These are phyloP conservation scores for Cladosporium colombiae DNA, from an alignment of 2,329 filamentous ascomycete species.

Conservation along the genomic window DNA sequence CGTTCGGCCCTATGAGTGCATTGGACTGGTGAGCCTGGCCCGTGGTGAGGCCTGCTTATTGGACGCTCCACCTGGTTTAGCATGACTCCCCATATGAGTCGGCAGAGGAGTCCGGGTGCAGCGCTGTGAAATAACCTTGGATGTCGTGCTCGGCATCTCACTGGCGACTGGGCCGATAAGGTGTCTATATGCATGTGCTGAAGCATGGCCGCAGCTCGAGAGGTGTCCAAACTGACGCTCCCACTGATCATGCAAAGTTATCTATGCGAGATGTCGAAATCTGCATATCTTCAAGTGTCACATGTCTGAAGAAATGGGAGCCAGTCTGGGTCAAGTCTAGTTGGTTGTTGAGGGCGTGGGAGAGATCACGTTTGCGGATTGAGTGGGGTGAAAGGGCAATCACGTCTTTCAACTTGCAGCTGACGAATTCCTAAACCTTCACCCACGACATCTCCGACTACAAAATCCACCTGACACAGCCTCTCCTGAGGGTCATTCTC, in stretches of 20 bases:
- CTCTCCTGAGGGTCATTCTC: neutral
- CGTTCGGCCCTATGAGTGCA: neutral
- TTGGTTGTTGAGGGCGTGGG: neutral
- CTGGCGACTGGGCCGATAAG: constrained; percentile 1
- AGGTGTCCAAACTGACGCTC: neutral
- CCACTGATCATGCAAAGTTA: neutral
- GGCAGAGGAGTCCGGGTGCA: neutral
- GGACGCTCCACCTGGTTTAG: constrained; percentile 2
- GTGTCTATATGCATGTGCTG: neutral
- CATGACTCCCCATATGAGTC: neutral
- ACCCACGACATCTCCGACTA: neutral
- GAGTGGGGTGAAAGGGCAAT: neutral
- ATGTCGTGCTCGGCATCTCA: constrained; percentile 5
- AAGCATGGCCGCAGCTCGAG: neutral
- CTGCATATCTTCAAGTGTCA: neutral
- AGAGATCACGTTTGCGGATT: neutral
- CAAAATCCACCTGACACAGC: neutral
- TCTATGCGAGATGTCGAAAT: neutral
- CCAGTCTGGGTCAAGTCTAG: neutral
- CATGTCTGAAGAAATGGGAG: neutral
- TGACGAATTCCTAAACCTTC: neutral
- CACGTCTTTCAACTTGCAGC: constrained; percentile 10
- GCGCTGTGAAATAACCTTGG: neutral
- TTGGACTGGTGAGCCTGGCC: neutral
- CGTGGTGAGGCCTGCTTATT: neutral